Conservation (phyloP, 306 rosid species). For the Medicago arabica region DNA sequence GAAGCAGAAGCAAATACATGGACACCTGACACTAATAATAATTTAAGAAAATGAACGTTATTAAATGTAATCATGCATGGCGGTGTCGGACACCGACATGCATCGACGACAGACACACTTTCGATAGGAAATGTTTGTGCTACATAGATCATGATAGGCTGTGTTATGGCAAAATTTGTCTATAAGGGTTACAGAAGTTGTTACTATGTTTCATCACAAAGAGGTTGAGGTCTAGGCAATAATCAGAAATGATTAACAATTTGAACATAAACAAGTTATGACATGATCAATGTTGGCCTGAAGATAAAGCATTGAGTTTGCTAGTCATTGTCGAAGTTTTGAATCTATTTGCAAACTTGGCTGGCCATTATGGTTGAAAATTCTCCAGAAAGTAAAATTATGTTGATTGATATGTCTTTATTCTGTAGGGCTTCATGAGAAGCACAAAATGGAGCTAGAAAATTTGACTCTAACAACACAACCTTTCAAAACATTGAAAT, state of each 20-base stretch:
- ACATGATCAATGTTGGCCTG: constrained; percentile 4
- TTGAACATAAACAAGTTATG: background rate
- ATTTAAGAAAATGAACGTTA: background rate
- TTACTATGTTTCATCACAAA: background rate
- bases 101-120: background rate
- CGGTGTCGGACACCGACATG: background rate
- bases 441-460: constrained; percentile 71
- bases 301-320: constrained; percentile 16
- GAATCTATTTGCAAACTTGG: constrained; percentile 25
- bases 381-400: background rate
- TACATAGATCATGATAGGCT: background rate
- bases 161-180: constrained; percentile 7
- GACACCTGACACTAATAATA: too few species aligned
- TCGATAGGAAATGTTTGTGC: background rate
- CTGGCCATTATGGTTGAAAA: constrained; percentile 16
- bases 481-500: constrained; percentile 86
- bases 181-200: background rate
- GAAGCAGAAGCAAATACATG: background rate
- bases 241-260: background rate
- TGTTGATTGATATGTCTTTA: constrained; percentile 39
- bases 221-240: background rate
- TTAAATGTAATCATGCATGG: background rate
- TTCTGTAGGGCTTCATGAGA: constrained; percentile 65
- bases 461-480: constrained; percentile 77
- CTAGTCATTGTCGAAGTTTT: constrained; percentile 14